Conservation (phyloP, 768 basidiomycete species). For the Cystofilobasidium macerans region DNA sequence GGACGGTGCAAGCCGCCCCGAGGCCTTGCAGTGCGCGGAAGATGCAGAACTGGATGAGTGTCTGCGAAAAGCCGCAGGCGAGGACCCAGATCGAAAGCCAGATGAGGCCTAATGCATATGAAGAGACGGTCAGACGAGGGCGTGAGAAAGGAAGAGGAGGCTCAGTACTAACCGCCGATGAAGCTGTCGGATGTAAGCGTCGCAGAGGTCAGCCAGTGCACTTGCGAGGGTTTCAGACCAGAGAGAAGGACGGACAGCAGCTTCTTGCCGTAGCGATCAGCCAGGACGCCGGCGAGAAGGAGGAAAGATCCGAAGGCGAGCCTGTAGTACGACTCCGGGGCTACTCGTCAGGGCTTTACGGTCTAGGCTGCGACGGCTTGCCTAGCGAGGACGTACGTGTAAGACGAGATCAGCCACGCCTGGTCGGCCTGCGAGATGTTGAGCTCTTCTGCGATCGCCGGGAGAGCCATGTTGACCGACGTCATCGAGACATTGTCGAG, state of each 20-base stretch:
- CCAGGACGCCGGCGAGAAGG: slow-evolving; percentile 26
- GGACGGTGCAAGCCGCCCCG: slow-evolving; percentile 26
- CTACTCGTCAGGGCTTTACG: background rate
- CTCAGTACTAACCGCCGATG: too few species aligned
- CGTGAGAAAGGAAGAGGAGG: too few species aligned
- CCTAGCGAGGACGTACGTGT: background rate
- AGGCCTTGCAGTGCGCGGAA: slow-evolving; percentile 25
- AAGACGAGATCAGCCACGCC: slow-evolving; percentile 26
- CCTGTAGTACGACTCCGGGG: background rate
- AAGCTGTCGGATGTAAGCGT: too few species aligned
- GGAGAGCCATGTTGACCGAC: slow-evolving; percentile 27
- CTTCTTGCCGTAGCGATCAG: slow-evolving; percentile 28
- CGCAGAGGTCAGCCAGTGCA: slow-evolving; percentile 10
- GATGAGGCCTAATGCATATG: slow-evolving; percentile 4
- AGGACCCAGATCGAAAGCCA: slow-evolving; percentile 14
- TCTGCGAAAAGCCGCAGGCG: slow-evolving; percentile 4
- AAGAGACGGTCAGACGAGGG: too few species aligned
- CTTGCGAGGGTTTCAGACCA: slow-evolving; percentile 3
- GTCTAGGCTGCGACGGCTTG: background rate
- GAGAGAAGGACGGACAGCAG: slow-evolving; percentile 13
- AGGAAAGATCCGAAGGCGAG: slow-evolving; percentile 28
- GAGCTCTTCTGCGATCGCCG: slow-evolving; percentile 23
- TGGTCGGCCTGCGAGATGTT: slow-evolving; percentile 22
- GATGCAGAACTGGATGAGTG: background rate
- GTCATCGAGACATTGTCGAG: slow-evolving; percentile 25